A percentile compares a stretch with the other conserved stretches of the same genome.
Conservation (phyloP, 1,284 basidiomycete species). For the Inonotus hispidus region DNA sequence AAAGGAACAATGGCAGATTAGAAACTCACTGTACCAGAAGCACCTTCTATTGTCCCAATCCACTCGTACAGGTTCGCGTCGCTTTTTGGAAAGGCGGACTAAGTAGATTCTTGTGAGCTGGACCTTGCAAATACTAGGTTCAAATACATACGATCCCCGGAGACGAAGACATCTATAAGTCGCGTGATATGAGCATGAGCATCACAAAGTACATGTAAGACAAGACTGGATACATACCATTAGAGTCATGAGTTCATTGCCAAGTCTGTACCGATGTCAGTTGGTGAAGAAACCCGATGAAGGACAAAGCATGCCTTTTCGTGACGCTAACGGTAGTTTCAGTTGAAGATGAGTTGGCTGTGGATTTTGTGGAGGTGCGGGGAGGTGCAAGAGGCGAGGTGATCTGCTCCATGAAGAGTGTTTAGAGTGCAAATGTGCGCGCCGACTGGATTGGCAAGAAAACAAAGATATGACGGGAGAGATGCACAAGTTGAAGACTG, state of each 20-base stretch:
- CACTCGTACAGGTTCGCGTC: conserved; percentile 81
- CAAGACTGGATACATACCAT: conserved; percentile 45
- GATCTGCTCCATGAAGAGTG: conserved; percentile 59
- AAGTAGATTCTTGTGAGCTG: not conserved
- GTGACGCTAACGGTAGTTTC: conserved; percentile 70
- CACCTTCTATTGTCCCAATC: conserved; percentile 79
- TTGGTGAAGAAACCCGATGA: not conserved
- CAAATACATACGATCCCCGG: conserved; percentile 64
- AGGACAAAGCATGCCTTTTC: conserved; percentile 56
- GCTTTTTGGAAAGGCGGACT: conserved; percentile 82
- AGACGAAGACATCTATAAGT: conserved; percentile 70
- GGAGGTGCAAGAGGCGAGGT: conserved; percentile 59
- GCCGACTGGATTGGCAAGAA: not conserved
- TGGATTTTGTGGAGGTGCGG: conserved; percentile 49
- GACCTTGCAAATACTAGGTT: not conserved
- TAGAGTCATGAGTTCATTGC: conserved; percentile 77
- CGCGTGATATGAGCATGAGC: conserved; percentile 8
- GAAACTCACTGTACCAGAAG: conserved; percentile 65
- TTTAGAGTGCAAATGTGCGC: not conserved
- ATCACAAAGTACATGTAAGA: not conserved
- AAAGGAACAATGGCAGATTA: not conserved
- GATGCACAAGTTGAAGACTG: not conserved
- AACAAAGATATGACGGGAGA: conserved; percentile 4
- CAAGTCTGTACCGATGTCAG: conserved; percentile 41
- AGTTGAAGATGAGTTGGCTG: conserved; percentile 42